These are phyloP conservation scores for Magnolia officinalis DNA, from an alignment of 164 flowering plant species.

Conservation along the genomic window DNA sequence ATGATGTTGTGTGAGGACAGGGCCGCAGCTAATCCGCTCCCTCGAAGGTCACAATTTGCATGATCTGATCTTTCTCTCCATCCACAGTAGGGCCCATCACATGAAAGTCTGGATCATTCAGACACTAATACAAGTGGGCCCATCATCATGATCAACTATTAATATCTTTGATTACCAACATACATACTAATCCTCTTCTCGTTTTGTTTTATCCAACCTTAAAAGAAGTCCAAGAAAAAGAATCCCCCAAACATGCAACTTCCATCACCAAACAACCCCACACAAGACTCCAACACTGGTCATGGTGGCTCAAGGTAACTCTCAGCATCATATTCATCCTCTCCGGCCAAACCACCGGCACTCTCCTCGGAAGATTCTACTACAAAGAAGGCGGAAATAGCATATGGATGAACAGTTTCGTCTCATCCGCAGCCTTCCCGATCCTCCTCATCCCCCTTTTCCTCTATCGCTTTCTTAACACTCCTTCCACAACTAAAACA, in stretches of 20 bases:
- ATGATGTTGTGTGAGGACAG: no score
- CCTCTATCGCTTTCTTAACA: slow-evolving; percentile 1
- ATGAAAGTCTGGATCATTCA: no score
- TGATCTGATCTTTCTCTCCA: no score
- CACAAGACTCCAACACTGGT: neutral
- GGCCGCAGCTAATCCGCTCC: no score
- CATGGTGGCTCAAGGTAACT: slow-evolving; percentile 35
- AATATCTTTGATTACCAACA: neutral
- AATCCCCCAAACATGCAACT: slow-evolving; percentile 12
- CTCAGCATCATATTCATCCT: slow-evolving; percentile 27
- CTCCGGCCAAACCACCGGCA: slow-evolving; percentile 19
- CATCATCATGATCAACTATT: no score
- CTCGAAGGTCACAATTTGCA: no score
- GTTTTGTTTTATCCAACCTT: neutral
- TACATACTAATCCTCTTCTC: neutral
- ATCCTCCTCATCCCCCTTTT: slow-evolving; percentile 21
- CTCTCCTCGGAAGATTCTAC: slow-evolving; percentile 31
- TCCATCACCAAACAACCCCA: neutral
- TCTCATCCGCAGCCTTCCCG: slow-evolving; percentile 28
- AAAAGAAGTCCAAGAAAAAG: slow-evolving; percentile 2
- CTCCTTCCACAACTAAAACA: neutral
- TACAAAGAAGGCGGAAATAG: slow-evolving; percentile 32
- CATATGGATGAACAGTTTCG: slow-evolving; percentile 33
- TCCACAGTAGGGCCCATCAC: no score
- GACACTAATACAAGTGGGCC: no score